Evolutionary conservation across 352 stramenopile species (phyloP), one percentile per base, ranked within the genome.

Genomic region (Pythium chondricola): DNA sequence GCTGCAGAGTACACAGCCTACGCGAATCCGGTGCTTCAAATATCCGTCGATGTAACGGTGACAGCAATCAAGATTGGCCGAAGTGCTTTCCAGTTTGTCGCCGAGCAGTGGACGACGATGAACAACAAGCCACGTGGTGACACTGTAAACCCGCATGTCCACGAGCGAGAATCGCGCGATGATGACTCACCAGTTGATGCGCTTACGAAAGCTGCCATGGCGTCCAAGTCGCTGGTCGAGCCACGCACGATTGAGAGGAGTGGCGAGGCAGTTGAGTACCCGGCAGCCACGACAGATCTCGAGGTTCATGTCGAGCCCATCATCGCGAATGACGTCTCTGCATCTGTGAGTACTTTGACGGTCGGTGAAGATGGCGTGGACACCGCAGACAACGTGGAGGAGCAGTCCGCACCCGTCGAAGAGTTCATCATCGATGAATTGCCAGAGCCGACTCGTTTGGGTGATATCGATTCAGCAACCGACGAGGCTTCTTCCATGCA

Each of bases 171-270:
- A n/a, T n/a, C n/a, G n/a, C n/a, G n/a, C n/a, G n/a, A n/a, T n/a
- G n/a, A n/a, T n/a, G n/a, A n/a, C n/a, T 56, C 27, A 18, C 58
- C 52, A 16, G 9, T 60, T 35, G 47, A 47, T 52, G 39, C 48
- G 21, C 27, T 71, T 7, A 67, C 59, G 0, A 65, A 70, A 24
- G 52, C 52, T 0, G 67, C 58, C 3, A 57, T 59, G 55, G 67
- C 67, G 4, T 77, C 67, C 8, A 77, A 74, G 55, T 52, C 49
- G 6, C 43, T 63, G n/a, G 48, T 27, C 31, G 43, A 45, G 31
- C 25, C 40, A 9, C n/a, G 21, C 6, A 46, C 52, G 11, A 35
- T 9, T 14, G 37, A 52, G 1, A 5, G 35, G 6, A 21, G 25
- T 26, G 35, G 3, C 4, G 7, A 39, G 16, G 3, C 33, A 54